Conservation (phyloP, 306 rosid species). For the Styphnolobium japonicum region DNA sequence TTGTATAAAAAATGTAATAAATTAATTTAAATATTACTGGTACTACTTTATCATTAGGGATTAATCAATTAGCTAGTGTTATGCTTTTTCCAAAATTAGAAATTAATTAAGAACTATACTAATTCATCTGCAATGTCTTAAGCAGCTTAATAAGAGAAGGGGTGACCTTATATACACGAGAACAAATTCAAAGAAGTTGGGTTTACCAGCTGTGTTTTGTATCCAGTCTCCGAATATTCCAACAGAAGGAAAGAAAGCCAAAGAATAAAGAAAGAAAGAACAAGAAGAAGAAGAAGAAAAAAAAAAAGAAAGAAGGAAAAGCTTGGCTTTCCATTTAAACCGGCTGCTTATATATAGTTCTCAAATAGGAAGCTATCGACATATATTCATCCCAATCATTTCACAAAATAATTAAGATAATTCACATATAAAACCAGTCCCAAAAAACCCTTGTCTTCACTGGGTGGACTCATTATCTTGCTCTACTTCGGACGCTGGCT, state of each 20-base stretch:
- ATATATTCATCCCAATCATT: slow-evolving; percentile 21
- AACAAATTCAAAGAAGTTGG: slow-evolving; percentile 3
- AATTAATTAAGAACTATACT: background rate
- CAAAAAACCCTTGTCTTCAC: slow-evolving; percentile 4
- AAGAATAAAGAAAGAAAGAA: background rate
- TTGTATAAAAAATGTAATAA: slow-evolving; percentile 5
- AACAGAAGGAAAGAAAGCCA: background rate
- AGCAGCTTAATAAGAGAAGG: slow-evolving; percentile 4
- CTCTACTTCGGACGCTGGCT: slow-evolving; percentile 93
- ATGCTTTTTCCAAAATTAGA: background rate
- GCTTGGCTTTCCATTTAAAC: slow-evolving; percentile 29
- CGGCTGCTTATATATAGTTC: slow-evolving; percentile 30
- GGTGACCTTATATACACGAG: background rate
- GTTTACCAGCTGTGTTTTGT: background rate
- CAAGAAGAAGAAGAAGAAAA: background rate
- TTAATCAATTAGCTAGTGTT: slow-evolving; percentile 6
- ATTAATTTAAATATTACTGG: background rate
- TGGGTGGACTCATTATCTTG: slow-evolving; percentile 76
- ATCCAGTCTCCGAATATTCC: background rate
- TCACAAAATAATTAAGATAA: slow-evolving; percentile 28
- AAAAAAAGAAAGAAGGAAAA: background rate
- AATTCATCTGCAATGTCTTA: slow-evolving; percentile 7
- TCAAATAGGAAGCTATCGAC: slow-evolving; percentile 29
- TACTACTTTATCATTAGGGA: slow-evolving; percentile 16
- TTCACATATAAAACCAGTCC: slow-evolving; percentile 19